Evolutionary conservation across 2,329 filamentous ascomycete species (phyloP), one percentile per base, ranked within the genome.

Genomic region (Magnaporthales sp.): DNA sequence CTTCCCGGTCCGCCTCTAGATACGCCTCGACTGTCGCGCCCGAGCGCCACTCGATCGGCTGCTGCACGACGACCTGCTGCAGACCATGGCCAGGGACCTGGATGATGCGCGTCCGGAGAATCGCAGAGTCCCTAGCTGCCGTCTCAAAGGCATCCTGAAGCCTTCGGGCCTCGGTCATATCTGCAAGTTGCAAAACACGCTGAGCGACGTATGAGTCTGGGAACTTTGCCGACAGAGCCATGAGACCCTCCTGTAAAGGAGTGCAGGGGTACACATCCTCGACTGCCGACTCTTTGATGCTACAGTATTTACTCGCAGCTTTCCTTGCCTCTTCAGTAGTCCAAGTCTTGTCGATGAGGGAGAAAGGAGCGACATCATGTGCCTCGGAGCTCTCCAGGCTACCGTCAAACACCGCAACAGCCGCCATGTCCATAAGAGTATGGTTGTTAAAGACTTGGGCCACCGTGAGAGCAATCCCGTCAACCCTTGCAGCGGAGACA

Each of bases 241-340:
- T 81, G 1, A 86, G 77, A 1, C 80, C 82, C 70, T 85, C 83
- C 68, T 87, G 84, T 1, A 85, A 74, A 0, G 83, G 80, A 0
- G 83, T 83, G 73, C 82, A 85, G 1, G 84, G 83, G 66, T 84
- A 86, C 0, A 84, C 72, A 67, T 87, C 83, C 63, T 84, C 80
- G 4, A 85, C 73, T 0, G 46, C 64, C 0, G 73, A 74, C 7
- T 71, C 63, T 1, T 72, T 68, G 7, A 73, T 67, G 1, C 74
- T 72, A 0, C 72, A 51, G 5, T 79, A 69, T 4, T 29, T 62
- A 72, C 71, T 3, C 70, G 70, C 6, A 69, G 70, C 6, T 60
- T n/a, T 9, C 29, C 24, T 60, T 1, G 56, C 56, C 27, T 60
- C 56, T 29, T 60, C 24, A 4, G 24, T 1, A 6, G 56, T 27